These are phyloP conservation scores for Teunomyces barrocoloradensis DNA, from an alignment of 805 yeast species.

Conservation along the genomic window DNA sequence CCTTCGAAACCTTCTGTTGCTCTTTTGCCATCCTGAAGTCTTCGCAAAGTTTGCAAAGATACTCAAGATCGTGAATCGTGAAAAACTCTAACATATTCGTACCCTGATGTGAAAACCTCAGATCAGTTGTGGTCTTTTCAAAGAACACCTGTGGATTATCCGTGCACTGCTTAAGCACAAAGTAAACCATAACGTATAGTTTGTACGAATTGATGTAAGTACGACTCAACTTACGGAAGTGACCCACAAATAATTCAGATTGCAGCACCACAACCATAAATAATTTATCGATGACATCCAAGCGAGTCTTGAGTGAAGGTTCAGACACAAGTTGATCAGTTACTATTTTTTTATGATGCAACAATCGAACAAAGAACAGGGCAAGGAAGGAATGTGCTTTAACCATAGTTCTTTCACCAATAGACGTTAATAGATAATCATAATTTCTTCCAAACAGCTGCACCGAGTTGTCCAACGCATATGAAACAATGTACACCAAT, in stretches of 20 bases:
- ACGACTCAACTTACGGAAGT: constrained; percentile 35
- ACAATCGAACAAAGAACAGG: constrained; percentile 37
- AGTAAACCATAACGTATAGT: constrained; percentile 39
- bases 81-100: constrained; percentile 40
- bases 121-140: constrained; percentile 26
- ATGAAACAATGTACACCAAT: constrained; percentile 41
- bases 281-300: constrained; percentile 31
- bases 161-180: constrained; percentile 41
- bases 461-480: constrained; percentile 40
- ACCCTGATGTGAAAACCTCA: constrained; percentile 31
- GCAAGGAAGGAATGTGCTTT: constrained; percentile 39
- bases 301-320: constrained; percentile 18
- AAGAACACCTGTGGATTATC: constrained; percentile 37
- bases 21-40: constrained; percentile 38
- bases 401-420: constrained; percentile 38
- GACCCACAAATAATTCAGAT: constrained; percentile 43
- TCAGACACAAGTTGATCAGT: constrained; percentile 16
- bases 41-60: constrained; percentile 35
- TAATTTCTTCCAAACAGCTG: constrained; percentile 40
- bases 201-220: constrained; percentile 40
- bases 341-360: constrained; percentile 36
- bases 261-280: constrained; percentile 33
- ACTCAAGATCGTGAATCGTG: constrained; percentile 32
- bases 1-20: constrained; percentile 13
- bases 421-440: constrained; percentile 36